These are phyloP conservation scores for Umbelopsis ramanniana DNA, from an alignment of 192 early-diverging fungal genomes.

Conservation along the genomic window DNA sequence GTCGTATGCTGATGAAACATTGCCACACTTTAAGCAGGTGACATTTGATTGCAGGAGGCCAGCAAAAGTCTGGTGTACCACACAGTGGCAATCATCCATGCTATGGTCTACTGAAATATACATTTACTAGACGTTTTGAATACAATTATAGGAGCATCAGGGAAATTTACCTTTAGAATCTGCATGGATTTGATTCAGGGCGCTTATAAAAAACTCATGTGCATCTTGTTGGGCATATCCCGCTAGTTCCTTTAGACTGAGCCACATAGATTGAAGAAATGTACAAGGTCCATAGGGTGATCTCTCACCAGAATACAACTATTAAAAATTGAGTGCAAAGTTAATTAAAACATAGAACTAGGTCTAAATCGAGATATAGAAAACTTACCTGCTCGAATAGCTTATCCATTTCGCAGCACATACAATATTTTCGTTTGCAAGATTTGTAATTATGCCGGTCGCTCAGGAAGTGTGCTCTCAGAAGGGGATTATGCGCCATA, in stretches of 20 bases:
- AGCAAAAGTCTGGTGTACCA: slow-evolving; percentile 89
- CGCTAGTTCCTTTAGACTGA: slow-evolving; percentile 82
- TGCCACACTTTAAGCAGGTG: slow-evolving; percentile 80
- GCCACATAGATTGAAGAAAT: slow-evolving; percentile 91
- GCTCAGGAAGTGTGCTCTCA: slow-evolving; percentile 89
- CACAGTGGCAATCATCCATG: slow-evolving; percentile 70
- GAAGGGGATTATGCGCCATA: slow-evolving; percentile 89
- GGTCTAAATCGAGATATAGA: background rate
- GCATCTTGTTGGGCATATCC: slow-evolving; percentile 96
- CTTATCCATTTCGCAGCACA: slow-evolving; percentile 93
- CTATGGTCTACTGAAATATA: slow-evolving; percentile 16
- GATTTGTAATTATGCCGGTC: slow-evolving; percentile 78
- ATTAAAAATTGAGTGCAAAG: background rate
- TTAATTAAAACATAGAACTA: background rate
- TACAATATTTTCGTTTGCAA: slow-evolving; percentile 74
- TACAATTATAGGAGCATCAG: background rate
- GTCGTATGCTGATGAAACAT: slow-evolving; percentile 80
- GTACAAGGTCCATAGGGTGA: slow-evolving; percentile 81
- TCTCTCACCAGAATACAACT: slow-evolving; percentile 72
- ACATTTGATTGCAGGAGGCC: slow-evolving; percentile 91
- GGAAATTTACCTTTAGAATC: slow-evolving; percentile 52
- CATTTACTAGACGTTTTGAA: background rate
- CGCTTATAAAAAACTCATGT: slow-evolving; percentile 95
- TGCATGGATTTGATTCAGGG: slow-evolving; percentile 85
- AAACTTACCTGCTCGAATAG: slow-evolving; percentile 72